Conservation (phyloP, 2,329 filamentous ascomycete species). For the Tolypocladium nubicola region DNA sequence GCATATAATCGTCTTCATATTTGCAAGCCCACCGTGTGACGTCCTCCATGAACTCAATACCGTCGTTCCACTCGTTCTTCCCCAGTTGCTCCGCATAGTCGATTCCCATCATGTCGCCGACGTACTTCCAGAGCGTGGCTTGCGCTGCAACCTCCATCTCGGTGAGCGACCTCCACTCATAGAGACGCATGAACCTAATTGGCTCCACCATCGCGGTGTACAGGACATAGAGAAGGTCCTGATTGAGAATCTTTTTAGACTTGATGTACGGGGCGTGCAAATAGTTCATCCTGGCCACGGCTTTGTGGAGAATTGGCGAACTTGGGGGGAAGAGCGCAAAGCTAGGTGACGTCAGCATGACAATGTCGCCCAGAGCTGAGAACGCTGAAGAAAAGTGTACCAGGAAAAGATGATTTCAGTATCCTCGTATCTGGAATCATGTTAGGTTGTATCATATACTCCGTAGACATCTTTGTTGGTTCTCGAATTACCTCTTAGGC, state of each 20-base stretch:
- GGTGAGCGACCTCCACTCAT: slow-evolving; percentile 60
- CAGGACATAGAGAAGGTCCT: slow-evolving; percentile 28
- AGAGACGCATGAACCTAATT: slow-evolving; percentile 48
- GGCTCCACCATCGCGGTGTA: slow-evolving; percentile 57
- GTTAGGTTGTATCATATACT: neutral
- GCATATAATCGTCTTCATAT: slow-evolving; percentile 52
- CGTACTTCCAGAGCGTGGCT: slow-evolving; percentile 58
- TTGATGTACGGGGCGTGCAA: slow-evolving; percentile 26
- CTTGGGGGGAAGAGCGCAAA: slow-evolving; percentile 18
- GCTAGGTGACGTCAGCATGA: slow-evolving; percentile 6
- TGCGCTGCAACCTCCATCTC: slow-evolving; percentile 59
- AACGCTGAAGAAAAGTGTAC: slow-evolving; percentile 10
- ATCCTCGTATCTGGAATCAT: slow-evolving; percentile 26
- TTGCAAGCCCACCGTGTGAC: slow-evolving; percentile 33
- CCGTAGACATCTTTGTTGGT: neutral
- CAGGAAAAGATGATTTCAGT: slow-evolving; percentile 25
- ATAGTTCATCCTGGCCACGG: slow-evolving; percentile 28
- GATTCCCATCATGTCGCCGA: slow-evolving; percentile 63
- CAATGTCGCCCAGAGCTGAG: neutral
- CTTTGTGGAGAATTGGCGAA: slow-evolving; percentile 19
- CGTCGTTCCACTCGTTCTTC: slow-evolving; percentile 32
- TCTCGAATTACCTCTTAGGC: slow-evolving; percentile 21
- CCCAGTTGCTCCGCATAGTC: slow-evolving; percentile 30
- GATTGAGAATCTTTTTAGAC: slow-evolving; percentile 23
- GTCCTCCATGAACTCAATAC: slow-evolving; percentile 40